These are phyloP conservation scores for Stentor roeselii DNA, from an alignment of 73 alveolate species.

Conservation along the genomic window DNA sequence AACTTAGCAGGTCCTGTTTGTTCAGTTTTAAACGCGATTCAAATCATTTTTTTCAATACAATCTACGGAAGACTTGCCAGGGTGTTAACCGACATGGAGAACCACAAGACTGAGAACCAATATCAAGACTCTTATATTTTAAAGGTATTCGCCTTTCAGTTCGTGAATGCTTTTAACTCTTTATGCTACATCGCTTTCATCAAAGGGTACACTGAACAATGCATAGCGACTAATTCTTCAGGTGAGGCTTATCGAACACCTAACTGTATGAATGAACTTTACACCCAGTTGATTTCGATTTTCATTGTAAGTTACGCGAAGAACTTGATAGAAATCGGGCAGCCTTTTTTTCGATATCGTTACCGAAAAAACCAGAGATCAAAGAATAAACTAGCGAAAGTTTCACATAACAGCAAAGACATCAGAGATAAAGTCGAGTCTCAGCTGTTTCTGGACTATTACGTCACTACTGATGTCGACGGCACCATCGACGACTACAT, in stretches of 20 bases:
- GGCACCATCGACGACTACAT: constrained; percentile 55
- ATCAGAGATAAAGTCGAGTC: constrained; percentile 36
- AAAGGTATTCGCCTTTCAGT: constrained; percentile 33
- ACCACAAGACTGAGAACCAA: constrained; percentile 33
- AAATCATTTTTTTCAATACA: constrained; percentile 29
- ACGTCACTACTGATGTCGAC: constrained; percentile 41
- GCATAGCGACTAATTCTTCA: constrained; percentile 11
- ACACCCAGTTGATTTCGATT: constrained; percentile 40
- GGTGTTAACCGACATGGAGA: constrained; percentile 35
- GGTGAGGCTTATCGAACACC: too few species aligned
- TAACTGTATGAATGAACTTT: constrained; percentile 40
- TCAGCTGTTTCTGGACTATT: constrained; percentile 30
- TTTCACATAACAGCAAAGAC: constrained; percentile 15
- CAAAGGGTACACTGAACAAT: constrained; percentile 13
- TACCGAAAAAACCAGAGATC: too few species aligned
- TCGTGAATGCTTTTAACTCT: constrained; percentile 42
- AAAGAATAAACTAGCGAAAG: not conserved
- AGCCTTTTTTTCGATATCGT: constrained; percentile 19
- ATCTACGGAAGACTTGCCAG: constrained; percentile 25
- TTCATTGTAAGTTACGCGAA: constrained; percentile 33
- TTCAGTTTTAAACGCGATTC: constrained; percentile 30
- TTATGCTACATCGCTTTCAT: constrained; percentile 44
- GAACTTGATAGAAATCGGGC: constrained; percentile 35
- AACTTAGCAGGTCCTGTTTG: constrained; percentile 22
- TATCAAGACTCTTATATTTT: constrained; percentile 31